Evolutionary conservation across 441 rosid genomes (phyloP).

Genomic region (Eugenia klotzschiana): DNA sequence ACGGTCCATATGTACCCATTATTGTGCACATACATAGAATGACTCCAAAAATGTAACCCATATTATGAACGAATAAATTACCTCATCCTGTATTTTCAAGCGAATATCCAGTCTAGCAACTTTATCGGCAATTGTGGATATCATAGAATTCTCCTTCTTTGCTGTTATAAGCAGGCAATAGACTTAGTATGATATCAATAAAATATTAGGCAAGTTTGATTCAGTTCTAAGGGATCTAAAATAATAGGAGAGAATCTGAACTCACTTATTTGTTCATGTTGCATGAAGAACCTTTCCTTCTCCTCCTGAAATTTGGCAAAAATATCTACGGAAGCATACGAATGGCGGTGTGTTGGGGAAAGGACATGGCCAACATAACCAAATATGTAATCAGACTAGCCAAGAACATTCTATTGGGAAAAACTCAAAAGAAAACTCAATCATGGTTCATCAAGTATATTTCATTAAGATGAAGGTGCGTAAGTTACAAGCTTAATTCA

Average conservation of each 20-base stretch:
- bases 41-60: neutral
- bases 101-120: conserved; percentile 54
- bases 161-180: conserved; percentile 26
- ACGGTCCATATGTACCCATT: neutral
- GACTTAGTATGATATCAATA: neutral
- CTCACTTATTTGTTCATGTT: conserved; percentile 76
- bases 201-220: neutral
- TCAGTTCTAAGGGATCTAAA: neutral
- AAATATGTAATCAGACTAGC: neutral
- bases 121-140: conserved; percentile 46
- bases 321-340: conserved; percentile 27
- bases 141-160: conserved; percentile 61
- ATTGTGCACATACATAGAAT: neutral
- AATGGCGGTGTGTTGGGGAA: neutral
- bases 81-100: conserved; percentile 63
- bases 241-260: neutral
- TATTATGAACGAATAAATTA: neutral
- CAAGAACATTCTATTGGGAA: neutral
- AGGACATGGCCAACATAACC: neutral
- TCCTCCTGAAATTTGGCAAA: conserved; percentile 64
- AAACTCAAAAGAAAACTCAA: neutral
- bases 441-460: neutral
- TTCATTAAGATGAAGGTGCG: neutral
- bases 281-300: conserved; percentile 55
- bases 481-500: neutral